Percentiles rank a stretch among this genome's conserved stretches.
phyloP scores from a whole-genome alignment of 305 asterid genomes.

The Fraxinus greggii region DNA sequence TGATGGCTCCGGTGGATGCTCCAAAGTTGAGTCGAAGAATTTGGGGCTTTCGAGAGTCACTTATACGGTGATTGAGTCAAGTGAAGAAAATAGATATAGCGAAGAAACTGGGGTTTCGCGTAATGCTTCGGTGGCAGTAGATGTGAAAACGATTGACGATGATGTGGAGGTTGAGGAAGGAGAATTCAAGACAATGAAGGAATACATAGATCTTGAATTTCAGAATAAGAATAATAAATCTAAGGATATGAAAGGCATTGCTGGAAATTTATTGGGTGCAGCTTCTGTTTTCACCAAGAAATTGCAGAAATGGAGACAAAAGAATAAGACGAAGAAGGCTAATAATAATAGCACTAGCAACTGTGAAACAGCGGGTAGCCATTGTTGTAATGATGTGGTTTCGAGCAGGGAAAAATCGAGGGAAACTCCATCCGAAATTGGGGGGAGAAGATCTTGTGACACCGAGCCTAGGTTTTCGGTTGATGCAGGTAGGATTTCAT shows the following conservation, averaged over 20 bases:
- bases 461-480: slow-evolving; percentile 61
- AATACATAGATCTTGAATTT: slow-evolving; percentile 78
- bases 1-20: slow-evolving; percentile 40
- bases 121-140: slow-evolving; percentile 26
- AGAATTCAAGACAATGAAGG: slow-evolving; percentile 81
- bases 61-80: slow-evolving; percentile 43
- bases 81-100: slow-evolving; percentile 21
- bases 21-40: slow-evolving; percentile 70
- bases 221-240: slow-evolving; percentile 48
- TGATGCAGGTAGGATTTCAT: slow-evolving; percentile 59
- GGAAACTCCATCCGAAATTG: slow-evolving; percentile 44
- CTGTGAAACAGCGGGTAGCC: slow-evolving; percentile 19
- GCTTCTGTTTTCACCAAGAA: slow-evolving; percentile 82
- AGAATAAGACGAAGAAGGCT: slow-evolving; percentile 48
- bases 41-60: slow-evolving; percentile 46
- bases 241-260: slow-evolving; percentile 60
- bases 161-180: slow-evolving; percentile 46
- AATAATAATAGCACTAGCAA: slow-evolving; percentile 7
- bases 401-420: slow-evolving; percentile 27
- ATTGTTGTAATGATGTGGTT: slow-evolving; percentile 16
- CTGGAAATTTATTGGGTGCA: slow-evolving; percentile 64
- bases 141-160: slow-evolving; percentile 24
- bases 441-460: slow-evolving; percentile 78
- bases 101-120: slow-evolving; percentile 40
- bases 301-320: slow-evolving; percentile 79